Conservation (phyloP, 78 protist species). For the Guillardia theta region DNA sequence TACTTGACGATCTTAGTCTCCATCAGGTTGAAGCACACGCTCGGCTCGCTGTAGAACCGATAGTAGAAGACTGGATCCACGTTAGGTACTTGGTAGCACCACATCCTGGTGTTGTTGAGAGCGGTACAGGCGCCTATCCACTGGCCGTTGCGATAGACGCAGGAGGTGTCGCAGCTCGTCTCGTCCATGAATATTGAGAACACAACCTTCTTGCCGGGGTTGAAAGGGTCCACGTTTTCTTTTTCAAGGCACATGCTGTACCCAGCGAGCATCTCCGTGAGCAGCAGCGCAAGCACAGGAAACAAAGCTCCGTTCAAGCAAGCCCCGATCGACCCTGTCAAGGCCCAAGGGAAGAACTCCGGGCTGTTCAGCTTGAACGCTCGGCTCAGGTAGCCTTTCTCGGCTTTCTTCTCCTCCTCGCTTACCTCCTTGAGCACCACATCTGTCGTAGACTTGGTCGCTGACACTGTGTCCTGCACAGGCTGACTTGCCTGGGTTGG, state of each 20-base stretch:
- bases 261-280: slow-evolving; percentile 6
- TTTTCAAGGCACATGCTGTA: slow-evolving; percentile 2
- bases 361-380: neutral
- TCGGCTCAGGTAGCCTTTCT: neutral
- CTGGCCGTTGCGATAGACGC: no score
- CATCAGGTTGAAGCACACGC: neutral
- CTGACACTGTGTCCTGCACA: neutral
- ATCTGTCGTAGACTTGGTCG: no score
- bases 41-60: neutral
- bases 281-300: neutral
- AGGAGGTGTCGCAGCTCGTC: no score
- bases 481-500: neutral
- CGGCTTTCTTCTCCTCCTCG: neutral
- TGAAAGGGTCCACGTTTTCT: no score
- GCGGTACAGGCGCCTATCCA: no score
- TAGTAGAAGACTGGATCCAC: neutral
- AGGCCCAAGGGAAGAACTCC: neutral
- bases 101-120: no score
- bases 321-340: neutral
- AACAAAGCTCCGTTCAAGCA: neutral
- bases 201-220: no score
- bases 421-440: neutral
- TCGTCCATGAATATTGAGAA: no score
- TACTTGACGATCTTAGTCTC: neutral
- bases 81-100: no score